phyloP scores from a whole-genome alignment of 176 grass and related monocot species.

The Ensete glaucum region DNA sequence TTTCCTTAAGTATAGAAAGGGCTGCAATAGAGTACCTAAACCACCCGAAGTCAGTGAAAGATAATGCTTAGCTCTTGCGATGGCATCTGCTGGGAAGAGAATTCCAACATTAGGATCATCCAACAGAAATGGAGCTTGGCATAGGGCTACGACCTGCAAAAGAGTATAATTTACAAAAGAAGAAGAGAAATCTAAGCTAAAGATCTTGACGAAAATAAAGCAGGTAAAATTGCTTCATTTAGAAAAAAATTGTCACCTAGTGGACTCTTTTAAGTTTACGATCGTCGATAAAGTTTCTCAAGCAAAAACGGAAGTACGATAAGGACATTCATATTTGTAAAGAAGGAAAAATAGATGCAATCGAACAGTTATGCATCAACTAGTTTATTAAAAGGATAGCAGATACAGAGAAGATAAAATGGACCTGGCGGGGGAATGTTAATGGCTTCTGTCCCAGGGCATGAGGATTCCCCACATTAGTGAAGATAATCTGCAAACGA shows the following conservation, averaged over 20 bases:
- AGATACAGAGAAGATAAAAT: neutral
- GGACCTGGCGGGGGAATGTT: conserved; percentile 86
- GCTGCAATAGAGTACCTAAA: conserved; percentile 41
- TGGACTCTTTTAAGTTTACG: neutral
- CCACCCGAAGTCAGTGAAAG: conserved; percentile 73
- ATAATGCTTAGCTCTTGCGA: conserved; percentile 90
- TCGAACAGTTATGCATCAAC: neutral
- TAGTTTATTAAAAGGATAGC: neutral
- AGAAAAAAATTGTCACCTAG: neutral
- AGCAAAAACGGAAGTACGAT: neutral
- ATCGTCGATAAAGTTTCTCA: neutral
- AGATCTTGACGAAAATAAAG: neutral
- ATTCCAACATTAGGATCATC: conserved; percentile 90
- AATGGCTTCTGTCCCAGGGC: conserved; percentile 95
- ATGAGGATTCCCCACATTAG: conserved; percentile 98
- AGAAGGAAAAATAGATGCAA: neutral
- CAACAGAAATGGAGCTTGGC: conserved; percentile 90
- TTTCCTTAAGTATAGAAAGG: neutral
- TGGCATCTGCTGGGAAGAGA: conserved; percentile 89
- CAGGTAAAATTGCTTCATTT: neutral
- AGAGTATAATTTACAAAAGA: neutral
- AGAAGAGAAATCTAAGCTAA: neutral
- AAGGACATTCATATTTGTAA: neutral
- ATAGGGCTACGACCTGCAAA: conserved; percentile 80
- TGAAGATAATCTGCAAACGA: conserved; percentile 89